phyloP scores from a whole-genome alignment of 2,329 filamentous ascomycete genomes.

The Clathrospora elynae region DNA sequence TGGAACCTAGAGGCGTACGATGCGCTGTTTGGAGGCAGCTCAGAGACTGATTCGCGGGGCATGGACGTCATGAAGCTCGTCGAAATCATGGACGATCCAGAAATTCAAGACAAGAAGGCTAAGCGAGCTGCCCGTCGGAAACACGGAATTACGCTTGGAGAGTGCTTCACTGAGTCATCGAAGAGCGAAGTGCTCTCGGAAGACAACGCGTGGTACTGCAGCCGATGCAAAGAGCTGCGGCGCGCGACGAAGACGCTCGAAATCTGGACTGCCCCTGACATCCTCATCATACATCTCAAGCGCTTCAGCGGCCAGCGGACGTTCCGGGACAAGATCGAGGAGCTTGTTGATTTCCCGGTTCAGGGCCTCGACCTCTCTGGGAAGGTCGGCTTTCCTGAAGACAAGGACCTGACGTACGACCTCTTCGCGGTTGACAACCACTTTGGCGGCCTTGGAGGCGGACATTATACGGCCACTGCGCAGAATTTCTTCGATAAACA shows the following conservation, averaged over 20 bases:
- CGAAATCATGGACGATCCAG: slow-evolving; percentile 61
- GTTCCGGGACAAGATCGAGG: slow-evolving; percentile 88
- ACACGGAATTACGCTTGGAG: slow-evolving; percentile 80
- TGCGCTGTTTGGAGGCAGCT: slow-evolving; percentile 64
- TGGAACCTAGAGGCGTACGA: slow-evolving; percentile 77
- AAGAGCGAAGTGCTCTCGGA: slow-evolving; percentile 92
- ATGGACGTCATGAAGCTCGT: slow-evolving; percentile 63
- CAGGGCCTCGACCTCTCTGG: slow-evolving; percentile 81
- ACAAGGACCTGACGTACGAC: slow-evolving; percentile 86
- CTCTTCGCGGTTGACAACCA: slow-evolving; percentile 96
- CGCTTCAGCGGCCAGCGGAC: slow-evolving; percentile 85
- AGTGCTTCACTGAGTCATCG: slow-evolving; percentile 93
- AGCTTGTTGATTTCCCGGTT: slow-evolving; percentile 87
- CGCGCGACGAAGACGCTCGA: slow-evolving; percentile 96
- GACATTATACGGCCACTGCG: slow-evolving; percentile 93
- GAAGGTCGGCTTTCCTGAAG: slow-evolving; percentile 78
- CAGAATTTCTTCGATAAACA: slow-evolving; percentile 87
- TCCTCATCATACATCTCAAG: slow-evolving; percentile 93
- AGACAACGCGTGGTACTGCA: slow-evolving; percentile 97
- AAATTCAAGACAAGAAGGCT: slow-evolving; percentile 67
- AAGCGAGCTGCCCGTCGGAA: slow-evolving; percentile 69
- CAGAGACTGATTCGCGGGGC: slow-evolving; percentile 61
- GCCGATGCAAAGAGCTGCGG: slow-evolving; percentile 89
- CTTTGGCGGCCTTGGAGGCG: slow-evolving; percentile 88
- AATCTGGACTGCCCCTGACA: slow-evolving; percentile 95